A percentile compares a stretch with the other conserved stretches of the same genome.
Conservation (phyloP, 805 yeast species). For the Zygotorulaspora sp. region DNA sequence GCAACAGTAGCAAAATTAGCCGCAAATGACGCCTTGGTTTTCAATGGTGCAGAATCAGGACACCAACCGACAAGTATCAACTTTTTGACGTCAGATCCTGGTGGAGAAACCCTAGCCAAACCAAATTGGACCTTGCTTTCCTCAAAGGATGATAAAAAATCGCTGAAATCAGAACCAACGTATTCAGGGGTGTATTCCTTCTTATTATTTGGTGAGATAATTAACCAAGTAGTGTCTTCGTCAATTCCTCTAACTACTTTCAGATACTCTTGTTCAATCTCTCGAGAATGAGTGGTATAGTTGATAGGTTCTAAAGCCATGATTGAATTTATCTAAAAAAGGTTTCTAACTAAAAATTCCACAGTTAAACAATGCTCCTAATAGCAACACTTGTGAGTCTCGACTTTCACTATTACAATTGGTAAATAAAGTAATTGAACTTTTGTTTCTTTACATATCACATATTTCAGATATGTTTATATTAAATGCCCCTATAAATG, state of each 20-base stretch:
- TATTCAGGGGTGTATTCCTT: constrained; percentile 41
- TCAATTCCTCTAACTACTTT: constrained; percentile 70
- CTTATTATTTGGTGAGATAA: constrained; percentile 67
- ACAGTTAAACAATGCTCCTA: too few relatives aligned
- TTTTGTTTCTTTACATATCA: too few relatives aligned
- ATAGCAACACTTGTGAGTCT: too few relatives aligned
- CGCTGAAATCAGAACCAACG: constrained; percentile 62
- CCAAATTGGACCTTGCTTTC: constrained; percentile 92
- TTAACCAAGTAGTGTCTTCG: constrained; percentile 64
- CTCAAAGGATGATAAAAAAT: constrained; percentile 74
- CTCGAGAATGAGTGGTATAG: constrained; percentile 63
- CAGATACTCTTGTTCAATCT: constrained; percentile 70
- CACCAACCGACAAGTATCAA: constrained; percentile 89
- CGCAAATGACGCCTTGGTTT: constrained; percentile 70
- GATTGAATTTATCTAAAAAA: constrained; percentile 1
- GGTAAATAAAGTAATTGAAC: too few relatives aligned
- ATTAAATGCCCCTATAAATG: too few relatives aligned
- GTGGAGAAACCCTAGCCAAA: constrained; percentile 78
- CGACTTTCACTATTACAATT: too few relatives aligned
- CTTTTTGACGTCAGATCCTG: constrained; percentile 87
- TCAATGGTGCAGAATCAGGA: constrained; percentile 90
- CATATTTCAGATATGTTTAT: too few relatives aligned
- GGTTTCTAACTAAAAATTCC: too few relatives aligned
- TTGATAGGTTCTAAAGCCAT: constrained; percentile 47
- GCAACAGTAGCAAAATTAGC: constrained; percentile 73